Base-by-base conservation (phyloP, 2,329 filamentous ascomycete genomes). In the Dendryphion nanum region DNA sequence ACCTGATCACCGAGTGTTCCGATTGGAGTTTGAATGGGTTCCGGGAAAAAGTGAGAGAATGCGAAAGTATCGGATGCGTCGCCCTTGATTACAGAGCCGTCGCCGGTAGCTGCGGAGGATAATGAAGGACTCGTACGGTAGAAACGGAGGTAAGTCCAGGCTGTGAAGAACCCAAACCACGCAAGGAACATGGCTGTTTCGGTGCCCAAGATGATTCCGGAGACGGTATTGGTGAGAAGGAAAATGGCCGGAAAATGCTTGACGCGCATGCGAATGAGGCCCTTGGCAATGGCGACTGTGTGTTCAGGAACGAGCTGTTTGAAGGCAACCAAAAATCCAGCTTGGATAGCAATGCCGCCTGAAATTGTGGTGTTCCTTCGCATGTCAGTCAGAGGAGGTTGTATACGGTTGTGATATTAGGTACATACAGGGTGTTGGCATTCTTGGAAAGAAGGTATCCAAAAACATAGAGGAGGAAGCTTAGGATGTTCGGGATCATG, bases 281-380 rank as follows among this genome's bases (percentile, higher is more conserved):
- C 89, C 48, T 86, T 85, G 72, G 95, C 91, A 41, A 98, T 80
- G 4, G 91, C 93, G 37, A 97, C 91, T 8, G 93, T 98, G 67
- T 98, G 93, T 45, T 95, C 90, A 16, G 93, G 93, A 23, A 97
- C 86, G 34, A 98, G 86, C 69, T 98, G 93, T 70, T 95, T 97
- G 70, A 97, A 95, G 38, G 91, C 88, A 55, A 97, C 88, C 45
- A 98, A 85, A 72, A 97, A 97, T 45, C 86, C 84, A 32, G 93
- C 89, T 67, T 96, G 91, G 41, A 96, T 75, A 13, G 90, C 83
- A 47, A 95, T 84, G 38, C 89, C 90, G 53, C 93, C 93, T 53
- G 86, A 87, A 59, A 97, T 87, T 47, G 86, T 84, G 31, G 86
- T 89, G 32, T 69, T 44, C 12, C 63, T 69, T 43, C 12, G 38